These are phyloP conservation scores for Gracilaria vermiculophylla DNA, from an alignment of 23 red algal genomes.

Conservation along the genomic window DNA sequence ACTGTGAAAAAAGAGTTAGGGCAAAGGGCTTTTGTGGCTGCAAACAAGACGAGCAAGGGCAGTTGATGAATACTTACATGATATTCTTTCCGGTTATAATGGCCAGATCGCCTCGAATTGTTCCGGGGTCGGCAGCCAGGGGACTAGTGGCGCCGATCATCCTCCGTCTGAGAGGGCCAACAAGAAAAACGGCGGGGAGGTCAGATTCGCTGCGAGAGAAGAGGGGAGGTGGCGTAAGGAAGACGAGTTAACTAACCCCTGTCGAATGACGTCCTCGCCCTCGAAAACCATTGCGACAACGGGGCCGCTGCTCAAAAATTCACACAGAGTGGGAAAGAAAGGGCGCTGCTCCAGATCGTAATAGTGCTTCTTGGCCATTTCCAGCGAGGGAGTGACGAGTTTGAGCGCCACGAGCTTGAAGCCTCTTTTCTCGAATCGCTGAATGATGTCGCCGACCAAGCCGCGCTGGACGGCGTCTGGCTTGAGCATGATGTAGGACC, in stretches of 20 bases:
- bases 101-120: slow-evolving; percentile 84
- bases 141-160: slow-evolving; percentile 95
- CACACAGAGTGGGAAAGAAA: slow-evolving; percentile 84
- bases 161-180: slow-evolving; percentile 40
- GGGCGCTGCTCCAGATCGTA: slow-evolving; percentile 69
- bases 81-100: slow-evolving; percentile 79
- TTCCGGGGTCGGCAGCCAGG: slow-evolving; percentile 76
- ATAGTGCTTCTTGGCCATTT: slow-evolving; percentile 83
- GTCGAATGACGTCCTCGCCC: slow-evolving; percentile 88
- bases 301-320: slow-evolving; percentile 87
- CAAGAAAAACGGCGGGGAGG: neutral
- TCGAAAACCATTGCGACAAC: slow-evolving; percentile 93
- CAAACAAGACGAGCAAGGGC: neutral
- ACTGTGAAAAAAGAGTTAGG: neutral
- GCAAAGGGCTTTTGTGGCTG: neutral
- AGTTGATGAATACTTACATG: slow-evolving; percentile 5
- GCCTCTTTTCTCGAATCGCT: slow-evolving; percentile 85
- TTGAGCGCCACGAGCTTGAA: slow-evolving; percentile 91
- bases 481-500: slow-evolving; percentile 61
- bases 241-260: no score
- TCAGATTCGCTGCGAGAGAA: neutral
- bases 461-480: slow-evolving; percentile 85
- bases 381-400: slow-evolving; percentile 66
- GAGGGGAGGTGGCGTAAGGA: neutral
- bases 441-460: slow-evolving; percentile 79